Conservation (phyloP, 495 filamentous ascomycete species). For the Daldinia childiae region DNA sequence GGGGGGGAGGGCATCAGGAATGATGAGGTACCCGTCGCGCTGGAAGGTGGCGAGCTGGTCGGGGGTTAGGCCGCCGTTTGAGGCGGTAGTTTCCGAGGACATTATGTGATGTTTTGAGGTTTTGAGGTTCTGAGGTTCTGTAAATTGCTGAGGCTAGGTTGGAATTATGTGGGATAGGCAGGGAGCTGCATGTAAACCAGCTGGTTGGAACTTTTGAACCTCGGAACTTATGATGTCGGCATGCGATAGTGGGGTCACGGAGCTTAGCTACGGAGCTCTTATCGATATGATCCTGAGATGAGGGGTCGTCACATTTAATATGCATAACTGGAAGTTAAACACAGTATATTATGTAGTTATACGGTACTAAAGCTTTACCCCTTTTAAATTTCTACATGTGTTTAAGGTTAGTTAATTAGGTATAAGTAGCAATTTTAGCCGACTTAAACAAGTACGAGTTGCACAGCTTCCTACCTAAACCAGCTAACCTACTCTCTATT, state of each 20-base stretch:
- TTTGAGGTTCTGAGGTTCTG: neutral
- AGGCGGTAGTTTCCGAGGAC: constrained; percentile 21
- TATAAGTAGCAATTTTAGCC: neutral
- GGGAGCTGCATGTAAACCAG: constrained; percentile 5
- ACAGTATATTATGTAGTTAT: neutral
- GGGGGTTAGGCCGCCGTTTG: constrained; percentile 68
- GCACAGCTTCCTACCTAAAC: neutral
- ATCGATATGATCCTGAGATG: constrained; percentile 34
- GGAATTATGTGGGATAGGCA: neutral
- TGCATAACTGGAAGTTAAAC: neutral
- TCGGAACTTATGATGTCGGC: constrained; percentile 16
- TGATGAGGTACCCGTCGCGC: constrained; percentile 87
- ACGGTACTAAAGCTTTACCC: neutral
- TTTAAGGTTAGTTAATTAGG: neutral
- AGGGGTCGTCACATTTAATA: constrained; percentile 26
- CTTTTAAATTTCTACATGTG: neutral
- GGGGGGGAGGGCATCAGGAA: constrained; percentile 77
- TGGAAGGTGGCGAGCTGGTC: constrained; percentile 77
- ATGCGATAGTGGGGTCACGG: constrained; percentile 35
- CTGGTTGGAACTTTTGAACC: neutral
- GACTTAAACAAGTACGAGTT: neutral
- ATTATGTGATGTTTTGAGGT: constrained; percentile 9
- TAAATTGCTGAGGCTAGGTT: too few species aligned
- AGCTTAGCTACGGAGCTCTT: constrained; percentile 26
- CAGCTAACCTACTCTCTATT: neutral